Evolutionary conservation across 139 green algal species (phyloP).

Genomic region (Micractinium sp.): DNA sequence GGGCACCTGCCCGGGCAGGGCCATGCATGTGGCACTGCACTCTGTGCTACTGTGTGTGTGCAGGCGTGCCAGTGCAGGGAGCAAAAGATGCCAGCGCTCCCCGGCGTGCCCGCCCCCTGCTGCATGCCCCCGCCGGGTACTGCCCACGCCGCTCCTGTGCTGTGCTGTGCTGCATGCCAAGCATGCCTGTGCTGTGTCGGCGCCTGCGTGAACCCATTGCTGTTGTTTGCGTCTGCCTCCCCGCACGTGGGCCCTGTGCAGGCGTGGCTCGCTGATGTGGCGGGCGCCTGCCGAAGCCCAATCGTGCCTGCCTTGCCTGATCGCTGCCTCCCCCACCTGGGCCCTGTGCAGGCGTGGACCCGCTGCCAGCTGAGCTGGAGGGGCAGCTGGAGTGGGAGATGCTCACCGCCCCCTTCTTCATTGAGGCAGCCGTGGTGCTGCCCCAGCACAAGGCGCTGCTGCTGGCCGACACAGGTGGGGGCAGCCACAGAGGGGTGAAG

Average conservation of each 20-base stretch:
- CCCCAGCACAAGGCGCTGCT: constrained; percentile 35
- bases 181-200: neutral
- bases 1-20: too few species aligned
- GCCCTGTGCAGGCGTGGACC: constrained; percentile 20
- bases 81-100: too few species aligned
- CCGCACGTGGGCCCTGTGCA: neutral
- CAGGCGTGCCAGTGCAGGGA: too few species aligned
- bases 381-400: constrained; percentile 27
- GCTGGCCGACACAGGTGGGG: constrained; percentile 42
- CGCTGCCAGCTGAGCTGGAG: constrained; percentile 28
- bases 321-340: neutral
- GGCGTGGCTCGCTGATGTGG: neutral
- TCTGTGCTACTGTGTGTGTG: neutral
- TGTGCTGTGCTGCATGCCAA: too few species aligned
- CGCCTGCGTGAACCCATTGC: neutral
- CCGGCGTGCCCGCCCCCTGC: too few species aligned
- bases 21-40: neutral
- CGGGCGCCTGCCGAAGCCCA: neutral
- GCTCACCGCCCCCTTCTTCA: constrained; percentile 39
- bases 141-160: too few species aligned
- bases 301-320: neutral
- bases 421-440: constrained; percentile 37
- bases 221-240: neutral
- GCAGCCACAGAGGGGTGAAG: neutral
- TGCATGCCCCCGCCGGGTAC: too few species aligned